A percentile compares a stretch with the other conserved stretches of the same genome.
Conservation (phyloP, 768 basidiomycete species). For the Xerocomus spinulosus region DNA sequence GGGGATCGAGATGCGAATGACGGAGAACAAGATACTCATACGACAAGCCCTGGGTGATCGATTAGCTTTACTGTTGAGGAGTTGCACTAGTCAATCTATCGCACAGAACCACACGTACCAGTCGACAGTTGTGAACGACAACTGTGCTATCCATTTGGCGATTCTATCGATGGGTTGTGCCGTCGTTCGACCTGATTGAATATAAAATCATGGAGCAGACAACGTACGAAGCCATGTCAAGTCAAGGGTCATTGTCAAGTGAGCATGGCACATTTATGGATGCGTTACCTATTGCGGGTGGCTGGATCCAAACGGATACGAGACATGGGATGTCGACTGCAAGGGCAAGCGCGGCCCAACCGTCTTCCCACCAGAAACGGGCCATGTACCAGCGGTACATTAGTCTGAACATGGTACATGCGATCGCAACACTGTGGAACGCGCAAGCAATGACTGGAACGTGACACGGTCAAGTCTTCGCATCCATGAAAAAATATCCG, state of each 20-base stretch:
- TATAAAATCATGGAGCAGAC: no score
- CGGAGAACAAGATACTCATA: slow-evolving; percentile 22
- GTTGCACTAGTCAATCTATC: no score
- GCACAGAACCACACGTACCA: slow-evolving; percentile 14
- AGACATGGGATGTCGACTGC: slow-evolving; percentile 14
- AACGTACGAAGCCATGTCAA: no score
- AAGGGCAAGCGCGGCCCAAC: slow-evolving; percentile 22
- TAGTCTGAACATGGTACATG: slow-evolving; percentile 23
- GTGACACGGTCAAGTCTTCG: neutral
- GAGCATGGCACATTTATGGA: neutral
- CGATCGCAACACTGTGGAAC: slow-evolving; percentile 22
- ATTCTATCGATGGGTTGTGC: neutral
- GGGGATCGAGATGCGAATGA: slow-evolving; percentile 17
- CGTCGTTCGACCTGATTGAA: no score
- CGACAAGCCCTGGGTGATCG: slow-evolving; percentile 17
- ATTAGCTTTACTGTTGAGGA: neutral
- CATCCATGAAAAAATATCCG: neutral
- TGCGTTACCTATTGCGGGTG: slow-evolving; percentile 1
- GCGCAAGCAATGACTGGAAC: slow-evolving; percentile 12
- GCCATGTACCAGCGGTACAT: slow-evolving; percentile 16
- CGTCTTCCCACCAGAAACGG: slow-evolving; percentile 31
- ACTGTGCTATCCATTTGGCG: slow-evolving; percentile 8
- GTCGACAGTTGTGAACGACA: slow-evolving; percentile 16
- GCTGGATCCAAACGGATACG: slow-evolving; percentile 3
- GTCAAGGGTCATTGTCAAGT: neutral